A percentile compares a stretch with the other conserved stretches of the same genome.
These are phyloP conservation scores for Trametes maxima DNA, from an alignment of 768 basidiomycete species.

Conservation along the genomic window DNA sequence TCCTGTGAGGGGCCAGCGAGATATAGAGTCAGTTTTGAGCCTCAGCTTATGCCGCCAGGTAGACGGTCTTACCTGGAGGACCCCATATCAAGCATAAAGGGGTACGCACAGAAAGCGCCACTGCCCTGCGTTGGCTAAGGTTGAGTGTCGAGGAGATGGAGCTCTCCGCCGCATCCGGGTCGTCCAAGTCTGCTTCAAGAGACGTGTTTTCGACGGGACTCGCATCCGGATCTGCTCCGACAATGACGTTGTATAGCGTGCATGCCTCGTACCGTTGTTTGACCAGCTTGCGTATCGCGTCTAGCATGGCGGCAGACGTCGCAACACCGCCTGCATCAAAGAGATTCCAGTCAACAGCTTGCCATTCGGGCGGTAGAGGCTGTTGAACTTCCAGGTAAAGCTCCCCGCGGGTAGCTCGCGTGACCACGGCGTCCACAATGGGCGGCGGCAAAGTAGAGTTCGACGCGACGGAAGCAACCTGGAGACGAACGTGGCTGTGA, in stretches of 20 bases:
- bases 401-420: constrained; percentile 54
- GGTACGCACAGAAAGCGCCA: constrained; percentile 43
- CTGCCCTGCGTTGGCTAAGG: constrained; percentile 55
- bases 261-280: constrained; percentile 49
- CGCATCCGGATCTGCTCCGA: constrained; percentile 26
- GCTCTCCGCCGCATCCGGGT: constrained; percentile 18
- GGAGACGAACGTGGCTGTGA: constrained; percentile 68
- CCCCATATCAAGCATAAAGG: constrained; percentile 67
- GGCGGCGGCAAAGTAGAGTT: constrained; percentile 27
- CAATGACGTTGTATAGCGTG: constrained; percentile 51
- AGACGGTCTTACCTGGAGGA: constrained; percentile 51
- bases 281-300: constrained; percentile 54
- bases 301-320: constrained; percentile 66
- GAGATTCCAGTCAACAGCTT: constrained; percentile 63
- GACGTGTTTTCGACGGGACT: not conserved
- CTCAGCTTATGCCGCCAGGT: not conserved
- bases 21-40: no score
- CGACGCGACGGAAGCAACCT: constrained; percentile 52
- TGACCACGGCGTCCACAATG: constrained; percentile 63
- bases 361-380: constrained; percentile 62
- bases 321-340: constrained; percentile 66
- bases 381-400: constrained; percentile 55
- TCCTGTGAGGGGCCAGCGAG: constrained; percentile 38
- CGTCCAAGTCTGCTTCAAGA: constrained; percentile 14
- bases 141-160: constrained; percentile 43